Base-by-base conservation (phyloP, 768 basidiomycete species). In the Thelephora aurantiotincta region DNA sequence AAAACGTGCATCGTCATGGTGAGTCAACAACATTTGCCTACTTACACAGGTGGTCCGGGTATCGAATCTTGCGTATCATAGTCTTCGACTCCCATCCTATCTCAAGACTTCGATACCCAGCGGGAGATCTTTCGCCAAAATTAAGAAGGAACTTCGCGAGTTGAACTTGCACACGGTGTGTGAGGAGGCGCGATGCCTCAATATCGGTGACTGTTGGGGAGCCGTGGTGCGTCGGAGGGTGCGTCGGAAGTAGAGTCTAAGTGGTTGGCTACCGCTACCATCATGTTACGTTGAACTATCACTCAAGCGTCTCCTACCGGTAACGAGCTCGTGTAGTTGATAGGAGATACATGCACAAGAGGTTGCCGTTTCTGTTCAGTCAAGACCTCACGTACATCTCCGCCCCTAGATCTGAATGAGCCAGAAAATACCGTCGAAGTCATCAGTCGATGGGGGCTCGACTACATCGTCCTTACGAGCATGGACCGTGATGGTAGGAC, bases 131-230 rank as follows among this genome's bases (percentile, higher is more conserved):
- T 99, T 83, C 63, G 82, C 77, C 53, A 88, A 79, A 58, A 97
- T 99, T 53, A 97, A 94, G 74, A 87, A 83, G 54, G 96, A 99
- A 63, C 72, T 99, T 12, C 72, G 96, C 46, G 94, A 92, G 1
- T 74, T 99, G 2, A 77, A 77, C 6, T 69, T 99, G 43, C 91
- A 96, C 58, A 99, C 96, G 0, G 96, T 99, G 2, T 99, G 96
- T 58, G 96, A 99, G 64, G 96, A 99, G 62, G 96, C 96, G 33
- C 75, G 93, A 52, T 99, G 96, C 69, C 96, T 96, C 0, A 99
- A 99, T 58, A 97, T 99, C 48, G 96, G 94, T n/a, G 94, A 98
- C 59, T 99, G 96, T 58, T 99, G 96, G 96, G 91, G 96, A 36
- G 92, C n/a, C n/a, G 92, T 7, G 38, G 38, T 18, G 38, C 18